Conservation (phyloP, 495 filamentous ascomycete genomes). For the Daldinia decipiens region DNA sequence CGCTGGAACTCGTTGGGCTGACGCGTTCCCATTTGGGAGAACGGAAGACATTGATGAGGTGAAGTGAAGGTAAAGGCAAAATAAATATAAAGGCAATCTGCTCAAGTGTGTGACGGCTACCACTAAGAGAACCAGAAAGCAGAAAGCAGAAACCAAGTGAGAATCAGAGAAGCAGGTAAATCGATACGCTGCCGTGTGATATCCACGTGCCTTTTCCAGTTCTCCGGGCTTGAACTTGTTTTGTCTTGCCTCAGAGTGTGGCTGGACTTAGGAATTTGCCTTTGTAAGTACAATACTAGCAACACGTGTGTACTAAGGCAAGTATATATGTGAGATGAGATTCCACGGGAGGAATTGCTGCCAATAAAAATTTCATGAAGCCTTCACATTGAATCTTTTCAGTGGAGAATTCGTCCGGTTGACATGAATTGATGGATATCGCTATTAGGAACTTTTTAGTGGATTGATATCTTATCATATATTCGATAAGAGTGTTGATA, state of each 20-base stretch:
- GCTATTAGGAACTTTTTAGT: constrained; percentile 9
- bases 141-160: neutral
- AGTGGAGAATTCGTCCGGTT: constrained; percentile 27
- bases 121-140: constrained; percentile 8
- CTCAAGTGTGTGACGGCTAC: constrained; percentile 21
- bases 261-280: constrained; percentile 34
- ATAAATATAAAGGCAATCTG: too few species aligned
- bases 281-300: constrained; percentile 17
- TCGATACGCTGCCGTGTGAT: constrained; percentile 27
- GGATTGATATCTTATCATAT: constrained; percentile 4
- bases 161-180: constrained; percentile 11
- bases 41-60: constrained; percentile 48
- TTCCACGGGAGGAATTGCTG: constrained; percentile 18
- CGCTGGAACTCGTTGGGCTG: constrained; percentile 67
- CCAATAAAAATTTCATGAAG: constrained; percentile 42
- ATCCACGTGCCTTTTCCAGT: constrained; percentile 31
- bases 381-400: constrained; percentile 37
- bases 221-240: constrained; percentile 17
- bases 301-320: constrained; percentile 19
- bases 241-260: constrained; percentile 28
- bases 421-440: constrained; percentile 13
- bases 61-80: constrained; percentile 17
- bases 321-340: constrained; percentile 16
- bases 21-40: constrained; percentile 46
- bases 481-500: neutral